A percentile compares a stretch with the other conserved stretches of the same genome.
Evolutionary conservation across 768 basidiomycete species (phyloP).

Genomic region (Mycena galericulata): DNA sequence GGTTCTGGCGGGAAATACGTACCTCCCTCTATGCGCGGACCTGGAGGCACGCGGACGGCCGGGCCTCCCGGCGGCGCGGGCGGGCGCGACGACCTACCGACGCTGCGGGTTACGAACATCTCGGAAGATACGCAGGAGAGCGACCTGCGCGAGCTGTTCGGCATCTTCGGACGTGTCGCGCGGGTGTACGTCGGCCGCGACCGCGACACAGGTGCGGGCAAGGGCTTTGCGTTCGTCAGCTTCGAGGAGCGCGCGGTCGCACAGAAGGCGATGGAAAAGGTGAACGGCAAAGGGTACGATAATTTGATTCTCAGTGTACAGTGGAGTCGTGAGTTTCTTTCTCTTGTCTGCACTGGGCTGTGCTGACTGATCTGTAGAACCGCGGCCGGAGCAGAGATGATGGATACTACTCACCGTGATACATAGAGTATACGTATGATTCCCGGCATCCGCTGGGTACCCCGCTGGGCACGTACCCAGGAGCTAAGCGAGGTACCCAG

Average conservation of each 20-base stretch:
- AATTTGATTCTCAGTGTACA: slow-evolving; percentile 83
- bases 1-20: slow-evolving; percentile 86
- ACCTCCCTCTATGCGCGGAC: slow-evolving; percentile 66
- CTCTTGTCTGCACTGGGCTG: neutral
- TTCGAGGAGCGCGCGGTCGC: slow-evolving; percentile 87
- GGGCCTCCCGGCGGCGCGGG: slow-evolving; percentile 53
- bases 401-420: neutral
- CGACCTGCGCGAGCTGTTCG: slow-evolving; percentile 93
- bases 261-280: slow-evolving; percentile 91
- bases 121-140: slow-evolving; percentile 95
- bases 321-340: slow-evolving; percentile 66
- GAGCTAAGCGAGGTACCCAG: slow-evolving; percentile 24
- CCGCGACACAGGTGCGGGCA: slow-evolving; percentile 93
- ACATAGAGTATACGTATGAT: slow-evolving; percentile 15
- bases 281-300: slow-evolving; percentile 93
- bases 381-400: slow-evolving; percentile 54
- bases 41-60: slow-evolving; percentile 8
- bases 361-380: slow-evolving; percentile 46
- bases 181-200: slow-evolving; percentile 96
- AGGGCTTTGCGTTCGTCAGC: slow-evolving; percentile 97
- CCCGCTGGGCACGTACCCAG: slow-evolving; percentile 26
- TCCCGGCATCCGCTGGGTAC: slow-evolving; percentile 9
- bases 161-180: slow-evolving; percentile 84
- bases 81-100: slow-evolving; percentile 91
- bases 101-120: slow-evolving; percentile 96